Base-by-base conservation (phyloP, 116 monocot genomes). In the Thalassia testudinum region DNA sequence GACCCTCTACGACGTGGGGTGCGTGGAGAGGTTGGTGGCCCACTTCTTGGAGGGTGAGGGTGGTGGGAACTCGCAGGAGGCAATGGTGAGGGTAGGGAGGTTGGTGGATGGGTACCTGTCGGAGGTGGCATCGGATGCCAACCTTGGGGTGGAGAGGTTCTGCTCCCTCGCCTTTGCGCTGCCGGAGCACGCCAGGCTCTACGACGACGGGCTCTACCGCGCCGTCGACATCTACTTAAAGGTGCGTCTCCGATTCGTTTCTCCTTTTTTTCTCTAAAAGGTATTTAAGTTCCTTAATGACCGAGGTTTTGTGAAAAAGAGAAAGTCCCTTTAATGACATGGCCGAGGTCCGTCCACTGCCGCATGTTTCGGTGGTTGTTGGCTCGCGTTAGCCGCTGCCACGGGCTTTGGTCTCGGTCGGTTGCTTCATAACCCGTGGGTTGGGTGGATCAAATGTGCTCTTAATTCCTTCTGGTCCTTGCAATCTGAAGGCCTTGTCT, bases 1-100 rank as follows among this genome's bases (percentile, higher is more conserved):
- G 65, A 88, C 85, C 24, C 76, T 95, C 61, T 95, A 95, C 70
- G 95, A 88, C 63, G 85, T 95, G 17, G 88, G 87, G 13, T 82
- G 85, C 65, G 81, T 84, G 24, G 88, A 88, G 70, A 62, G 88
- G 55, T 75, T 95, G 30, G 21, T 88, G 43, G 57, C 52, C 19
- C 67, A 75, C 58, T 88, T 81, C 58, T 20, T 80, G 25, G 76
- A 79, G 47, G 52, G 14, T 27, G 67, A 61, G 42, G 49, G 12
- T 21, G 67, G 44, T 21, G 58, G 20, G 37, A 53, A 12, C 6
- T 45, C 25, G 18, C n/a, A 21, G 59, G 19, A 5, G 2, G 62
- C 53, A 62, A 48, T 83, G 56, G 25, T 62, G 52, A 21, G 22
- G 21, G 95, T 88, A 4, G 95, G 74, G 28, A 84, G 69, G 74